Base-by-base conservation (phyloP, 1,284 basidiomycete species). In the Cystobasidiaceae sp. region DNA sequence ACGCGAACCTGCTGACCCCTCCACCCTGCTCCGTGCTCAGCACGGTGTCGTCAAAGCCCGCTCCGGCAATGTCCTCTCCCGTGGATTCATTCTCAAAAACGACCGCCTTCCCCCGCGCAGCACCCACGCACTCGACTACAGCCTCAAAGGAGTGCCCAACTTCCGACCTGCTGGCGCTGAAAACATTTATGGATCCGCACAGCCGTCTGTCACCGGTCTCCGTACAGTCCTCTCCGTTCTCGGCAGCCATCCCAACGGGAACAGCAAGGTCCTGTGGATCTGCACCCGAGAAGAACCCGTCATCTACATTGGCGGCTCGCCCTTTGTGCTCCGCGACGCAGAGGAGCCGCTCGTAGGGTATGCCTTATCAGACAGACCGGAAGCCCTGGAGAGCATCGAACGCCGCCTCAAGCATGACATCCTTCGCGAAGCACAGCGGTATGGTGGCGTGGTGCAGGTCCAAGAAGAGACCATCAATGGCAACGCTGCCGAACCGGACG, bases 371-470 rank as follows among this genome's bases (percentile, higher is more conserved):
- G 91, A 96, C 76, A 84, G 96, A 39, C 90, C 93, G 0, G 88
- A 92, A 76, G 97, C 96, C 74, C 81, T 99, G 9, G 96, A 98
- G 76, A 93, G 86, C 2, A 97, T 99, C 68, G 96, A 99, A 78
- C 21, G 7, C 63, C 73, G 73, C 5, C 78, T 97, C 70, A 97
- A 94, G 79, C 82, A 86, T 39, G 96, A 99, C 74, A 94, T 99
- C 57, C 79, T 98, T n/a, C 83, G 86, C 64, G 96, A 99, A 79
- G 85, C 90, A 4, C 78, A 81, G 57, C 89, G 89, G 71, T 93
- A 88, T 73, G 93, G 92, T 6, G 93, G 94, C 8, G 81, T 98
- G 39, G 80, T 99, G 46, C 80, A 98, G 61, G 96, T 94, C 0
- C 96, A 98, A 75, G 90, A 93, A 71, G 90, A 93, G 81, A 21